These are phyloP conservation scores for Tremella fuciformis DNA, from an alignment of 768 basidiomycete genomes.

Conservation along the genomic window DNA sequence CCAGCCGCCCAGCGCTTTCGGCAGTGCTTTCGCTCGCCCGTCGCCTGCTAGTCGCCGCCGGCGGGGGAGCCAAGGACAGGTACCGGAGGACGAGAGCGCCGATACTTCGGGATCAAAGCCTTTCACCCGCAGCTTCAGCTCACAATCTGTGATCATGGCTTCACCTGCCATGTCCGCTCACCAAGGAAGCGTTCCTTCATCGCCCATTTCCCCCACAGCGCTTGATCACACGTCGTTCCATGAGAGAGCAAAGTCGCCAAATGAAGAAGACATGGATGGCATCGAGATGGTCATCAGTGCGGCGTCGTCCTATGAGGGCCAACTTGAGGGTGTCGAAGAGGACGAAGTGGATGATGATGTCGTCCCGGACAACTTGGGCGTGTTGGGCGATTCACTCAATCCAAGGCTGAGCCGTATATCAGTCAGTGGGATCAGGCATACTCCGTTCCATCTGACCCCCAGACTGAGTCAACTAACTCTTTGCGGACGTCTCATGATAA, in stretches of 20 bases:
- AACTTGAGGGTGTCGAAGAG: constrained; percentile 5
- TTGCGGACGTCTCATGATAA: constrained; percentile 67
- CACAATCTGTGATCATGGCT: constrained; percentile 4
- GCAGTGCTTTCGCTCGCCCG: constrained; percentile 36
- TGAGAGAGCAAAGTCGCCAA: constrained; percentile 35
- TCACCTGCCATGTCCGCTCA: constrained; percentile 16
- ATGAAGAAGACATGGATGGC: constrained; percentile 24
- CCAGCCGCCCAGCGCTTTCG: constrained; percentile 32
- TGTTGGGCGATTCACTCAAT: constrained; percentile 24
- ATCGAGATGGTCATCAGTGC: constrained; percentile 12
- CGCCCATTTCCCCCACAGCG: constrained; percentile 28
- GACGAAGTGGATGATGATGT: constrained; percentile 32
- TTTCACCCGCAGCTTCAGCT: constrained; percentile 12
- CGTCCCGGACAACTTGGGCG: constrained; percentile 13
- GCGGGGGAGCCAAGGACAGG: constrained; percentile 25
- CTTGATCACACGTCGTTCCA: constrained; percentile 40
- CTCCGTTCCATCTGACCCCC: constrained; percentile 11
- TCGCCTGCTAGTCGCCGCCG: constrained; percentile 37
- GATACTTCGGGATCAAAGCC: constrained; percentile 10
- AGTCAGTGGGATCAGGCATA: constrained; percentile 16
- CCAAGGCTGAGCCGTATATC: constrained; percentile 36
- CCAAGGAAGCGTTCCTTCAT: constrained; percentile 19
- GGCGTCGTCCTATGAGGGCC: constrained; percentile 4
- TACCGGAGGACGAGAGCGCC: constrained; percentile 15
- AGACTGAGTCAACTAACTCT: constrained; percentile 62